Conservation (phyloP, 257 asterid species). For the Asclepias syriaca region DNA sequence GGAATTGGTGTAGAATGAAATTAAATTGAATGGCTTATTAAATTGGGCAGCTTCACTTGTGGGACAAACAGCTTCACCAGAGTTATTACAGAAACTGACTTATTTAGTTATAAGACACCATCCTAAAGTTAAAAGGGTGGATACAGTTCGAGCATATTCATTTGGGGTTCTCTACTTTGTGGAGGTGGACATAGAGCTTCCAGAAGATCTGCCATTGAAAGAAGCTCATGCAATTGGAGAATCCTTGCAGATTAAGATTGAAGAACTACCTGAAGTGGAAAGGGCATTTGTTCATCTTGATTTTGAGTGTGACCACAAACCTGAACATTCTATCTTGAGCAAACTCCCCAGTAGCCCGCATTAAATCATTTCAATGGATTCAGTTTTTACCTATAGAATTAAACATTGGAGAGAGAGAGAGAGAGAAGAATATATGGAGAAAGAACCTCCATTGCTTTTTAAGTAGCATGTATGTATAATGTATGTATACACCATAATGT, state of each 20-base stretch:
- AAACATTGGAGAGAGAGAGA: too few species aligned
- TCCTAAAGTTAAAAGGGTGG: slow-evolving; percentile 57
- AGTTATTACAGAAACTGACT: slow-evolving; percentile 46
- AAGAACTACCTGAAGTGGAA: slow-evolving; percentile 65
- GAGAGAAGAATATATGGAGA: too few species aligned
- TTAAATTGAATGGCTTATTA: not conserved
- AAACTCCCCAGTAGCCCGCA: slow-evolving; percentile 38
- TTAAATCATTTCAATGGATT: not conserved
- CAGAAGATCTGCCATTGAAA: slow-evolving; percentile 61
- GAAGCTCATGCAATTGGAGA: slow-evolving; percentile 77
- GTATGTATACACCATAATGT: too few species aligned
- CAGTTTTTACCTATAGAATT: too few species aligned
- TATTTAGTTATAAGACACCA: slow-evolving; percentile 45
- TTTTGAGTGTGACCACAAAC: slow-evolving; percentile 77
- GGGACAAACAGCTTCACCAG: slow-evolving; percentile 71
- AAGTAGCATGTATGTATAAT: too few species aligned
- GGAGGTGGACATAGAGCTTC: slow-evolving; percentile 83
- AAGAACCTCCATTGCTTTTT: not conserved
- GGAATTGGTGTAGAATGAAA: too few species aligned
- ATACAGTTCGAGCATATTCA: slow-evolving; percentile 71
- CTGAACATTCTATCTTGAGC: slow-evolving; percentile 61
- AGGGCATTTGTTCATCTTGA: slow-evolving; percentile 81
- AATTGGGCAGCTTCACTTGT: slow-evolving; percentile 43
- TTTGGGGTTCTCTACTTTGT: slow-evolving; percentile 73
- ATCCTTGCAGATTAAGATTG: slow-evolving; percentile 68